A percentile compares a stretch with the other conserved stretches of the same genome.
Conservation (phyloP, 495 filamentous ascomycete genomes). For the Xylaria castorea region DNA sequence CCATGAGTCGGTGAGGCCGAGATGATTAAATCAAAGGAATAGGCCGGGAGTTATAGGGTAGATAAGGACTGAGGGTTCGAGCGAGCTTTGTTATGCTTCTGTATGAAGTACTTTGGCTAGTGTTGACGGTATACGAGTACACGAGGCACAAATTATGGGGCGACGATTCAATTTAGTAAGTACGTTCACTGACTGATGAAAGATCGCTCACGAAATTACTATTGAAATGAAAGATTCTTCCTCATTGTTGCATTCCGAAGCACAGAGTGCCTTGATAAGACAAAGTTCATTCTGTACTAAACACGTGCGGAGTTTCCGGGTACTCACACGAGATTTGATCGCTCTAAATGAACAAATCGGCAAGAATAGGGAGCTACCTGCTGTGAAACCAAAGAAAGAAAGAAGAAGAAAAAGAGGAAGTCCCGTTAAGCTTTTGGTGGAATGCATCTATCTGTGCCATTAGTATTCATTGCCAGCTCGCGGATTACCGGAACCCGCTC, state of each 20-base stretch:
- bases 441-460: neutral
- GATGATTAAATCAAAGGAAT: neutral
- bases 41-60: neutral
- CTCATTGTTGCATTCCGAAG: neutral
- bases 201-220: neutral
- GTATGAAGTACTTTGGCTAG: conserved; percentile 11
- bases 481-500: neutral
- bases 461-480: neutral
- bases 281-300: neutral
- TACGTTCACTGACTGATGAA: conserved; percentile 13
- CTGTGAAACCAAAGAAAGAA: neutral
- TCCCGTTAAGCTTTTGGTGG: neutral
- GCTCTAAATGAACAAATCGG: neutral
- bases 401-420: neutral
- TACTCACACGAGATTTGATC: neutral
- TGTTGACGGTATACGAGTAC: conserved; percentile 8
- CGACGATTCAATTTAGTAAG: conserved; percentile 11
- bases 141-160: neutral
- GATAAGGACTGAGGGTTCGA: neutral
- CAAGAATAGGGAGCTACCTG: neutral
- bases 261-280: neutral
- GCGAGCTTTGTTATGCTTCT: neutral
- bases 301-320: neutral
- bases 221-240: neutral
- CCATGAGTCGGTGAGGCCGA: neutral